Percentiles rank a stretch among this genome's conserved stretches.
These are phyloP conservation scores for Myriosclerotinia scirpicola DNA, from an alignment of 2,329 filamentous ascomycete species.

Conservation along the genomic window DNA sequence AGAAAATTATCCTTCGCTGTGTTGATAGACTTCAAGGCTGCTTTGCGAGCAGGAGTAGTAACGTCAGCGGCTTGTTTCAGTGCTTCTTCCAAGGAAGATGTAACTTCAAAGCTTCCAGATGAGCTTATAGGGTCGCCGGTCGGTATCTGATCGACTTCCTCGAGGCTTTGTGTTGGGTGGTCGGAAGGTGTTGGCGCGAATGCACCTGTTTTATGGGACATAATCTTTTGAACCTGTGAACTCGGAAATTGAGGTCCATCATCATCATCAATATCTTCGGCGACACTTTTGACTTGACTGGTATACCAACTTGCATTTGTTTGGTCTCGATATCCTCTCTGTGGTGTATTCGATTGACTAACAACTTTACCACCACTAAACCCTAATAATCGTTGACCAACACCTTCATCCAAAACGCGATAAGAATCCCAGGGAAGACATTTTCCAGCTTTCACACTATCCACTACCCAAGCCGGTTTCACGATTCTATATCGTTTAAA, in stretches of 20 bases:
- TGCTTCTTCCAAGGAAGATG: slow-evolving; percentile 41
- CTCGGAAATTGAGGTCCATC: slow-evolving; percentile 41
- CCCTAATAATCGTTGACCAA: slow-evolving; percentile 73
- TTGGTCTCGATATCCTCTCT: slow-evolving; percentile 74
- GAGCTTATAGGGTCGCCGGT: slow-evolving; percentile 25
- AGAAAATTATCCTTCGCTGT: slow-evolving; percentile 10
- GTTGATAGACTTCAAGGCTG: neutral
- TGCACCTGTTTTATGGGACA: slow-evolving; percentile 23
- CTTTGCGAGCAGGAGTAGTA: slow-evolving; percentile 6
- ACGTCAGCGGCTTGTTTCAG: slow-evolving; percentile 30
- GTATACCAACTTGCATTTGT: slow-evolving; percentile 82
- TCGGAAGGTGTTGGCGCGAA: slow-evolving; percentile 23
- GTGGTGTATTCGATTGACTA: slow-evolving; percentile 62
- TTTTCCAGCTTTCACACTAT: slow-evolving; percentile 79
- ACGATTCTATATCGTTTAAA: slow-evolving; percentile 87
- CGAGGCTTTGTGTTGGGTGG: slow-evolving; percentile 18
- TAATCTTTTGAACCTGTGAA: slow-evolving; percentile 27
- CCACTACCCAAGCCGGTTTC: slow-evolving; percentile 90
- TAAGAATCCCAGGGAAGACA: slow-evolving; percentile 85
- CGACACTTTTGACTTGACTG: slow-evolving; percentile 58
- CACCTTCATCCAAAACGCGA: slow-evolving; percentile 79
- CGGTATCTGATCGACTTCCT: slow-evolving; percentile 17
- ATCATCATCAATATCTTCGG: slow-evolving; percentile 46
- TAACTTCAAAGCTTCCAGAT: slow-evolving; percentile 38
- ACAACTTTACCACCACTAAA: slow-evolving; percentile 62